Base-by-base conservation (phyloP, 2,329 filamentous ascomycete species). In the Colletotrichum shisoi region DNA sequence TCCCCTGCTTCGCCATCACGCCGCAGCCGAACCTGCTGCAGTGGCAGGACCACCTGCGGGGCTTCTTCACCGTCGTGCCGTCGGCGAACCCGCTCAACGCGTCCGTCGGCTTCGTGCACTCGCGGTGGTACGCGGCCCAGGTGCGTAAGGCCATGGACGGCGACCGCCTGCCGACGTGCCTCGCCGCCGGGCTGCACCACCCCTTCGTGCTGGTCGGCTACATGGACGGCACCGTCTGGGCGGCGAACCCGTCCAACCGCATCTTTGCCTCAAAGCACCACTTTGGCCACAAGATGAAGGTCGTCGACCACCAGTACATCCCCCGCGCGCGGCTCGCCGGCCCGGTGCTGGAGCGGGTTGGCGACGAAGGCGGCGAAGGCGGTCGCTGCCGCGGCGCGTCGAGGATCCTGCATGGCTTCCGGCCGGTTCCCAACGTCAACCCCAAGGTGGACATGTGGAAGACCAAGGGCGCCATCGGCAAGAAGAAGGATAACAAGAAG, bases 241-340 rank as follows among this genome's bases (percentile, higher is more conserved):
- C 79, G 7, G 77, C 79, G 68, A 84, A 83, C 70, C 75, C 80
- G 31, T 72, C 83, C 54, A 79, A 79, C 60, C 79, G 80, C 68
- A 75, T 82, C 1, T 79, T 82, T 60, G 63, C 71, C 9, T 78
- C 76, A 46, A 78, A 81, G 63, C 77, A 79, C 48, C 73, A 78
- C 51, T 71, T 71, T 8, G 73, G 77, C 19, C 72, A 75, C 69
- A 82, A 82, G 69, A 63, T 82, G 12, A 80, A 78, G 71, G 49
- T 88, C 1, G 80, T 87, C 57, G 83, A 86, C 51, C 85, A 87
- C 71, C 84, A 87, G 72, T 85, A 84, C 70, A 77, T 80, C 1
- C 76, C 81, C 0, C 73, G 74, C 6, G 71, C 71, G 21, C 58
- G 77, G 21, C 75, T 78, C 44, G 27, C 70, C 63, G 7, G 56